Percentiles rank a stretch among this genome's conserved stretches.
phyloP scores from a whole-genome alignment of 352 stramenopile species.

The Globisporangium nodosum region DNA sequence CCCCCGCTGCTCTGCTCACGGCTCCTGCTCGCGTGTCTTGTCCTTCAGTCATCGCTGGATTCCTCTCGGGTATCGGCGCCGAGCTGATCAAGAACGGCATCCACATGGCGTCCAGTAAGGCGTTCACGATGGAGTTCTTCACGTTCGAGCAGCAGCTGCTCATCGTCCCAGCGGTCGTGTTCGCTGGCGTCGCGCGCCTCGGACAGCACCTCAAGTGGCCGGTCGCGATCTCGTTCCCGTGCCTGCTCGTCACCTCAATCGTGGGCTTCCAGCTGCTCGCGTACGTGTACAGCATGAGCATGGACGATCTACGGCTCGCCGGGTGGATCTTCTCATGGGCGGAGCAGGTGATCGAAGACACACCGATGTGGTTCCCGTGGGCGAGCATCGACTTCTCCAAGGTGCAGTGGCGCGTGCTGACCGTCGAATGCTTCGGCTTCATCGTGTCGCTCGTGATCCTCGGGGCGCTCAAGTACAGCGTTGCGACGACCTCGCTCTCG shows the following conservation, averaged over 20 bases:
- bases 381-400: constrained; percentile 52
- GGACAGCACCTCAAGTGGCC: constrained; percentile 58
- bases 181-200: constrained; percentile 45
- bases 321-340: constrained; percentile 73
- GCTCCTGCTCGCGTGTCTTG: neutral
- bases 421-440: constrained; percentile 51
- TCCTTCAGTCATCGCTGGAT: constrained; percentile 63
- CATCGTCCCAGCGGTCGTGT: constrained; percentile 51
- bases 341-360: constrained; percentile 45
- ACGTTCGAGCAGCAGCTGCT: constrained; percentile 47
- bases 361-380: constrained; percentile 79
- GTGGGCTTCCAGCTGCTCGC: constrained; percentile 54
- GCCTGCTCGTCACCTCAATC: constrained; percentile 49
- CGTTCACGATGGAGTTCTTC: constrained; percentile 48
- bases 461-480: constrained; percentile 76
- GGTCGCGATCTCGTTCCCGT: constrained; percentile 70
- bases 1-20: neutral
- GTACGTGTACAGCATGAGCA: constrained; percentile 20
- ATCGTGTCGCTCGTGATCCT: constrained; percentile 70
- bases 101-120: constrained; percentile 66
- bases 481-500: constrained; percentile 72
- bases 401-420: constrained; percentile 57
- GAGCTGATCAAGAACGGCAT: constrained; percentile 77
- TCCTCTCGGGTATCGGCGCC: constrained; percentile 73
- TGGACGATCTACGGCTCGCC: constrained; percentile 24